phyloP scores from a whole-genome alignment of 495 filamentous ascomycete species.

The Xylaria acuta region DNA sequence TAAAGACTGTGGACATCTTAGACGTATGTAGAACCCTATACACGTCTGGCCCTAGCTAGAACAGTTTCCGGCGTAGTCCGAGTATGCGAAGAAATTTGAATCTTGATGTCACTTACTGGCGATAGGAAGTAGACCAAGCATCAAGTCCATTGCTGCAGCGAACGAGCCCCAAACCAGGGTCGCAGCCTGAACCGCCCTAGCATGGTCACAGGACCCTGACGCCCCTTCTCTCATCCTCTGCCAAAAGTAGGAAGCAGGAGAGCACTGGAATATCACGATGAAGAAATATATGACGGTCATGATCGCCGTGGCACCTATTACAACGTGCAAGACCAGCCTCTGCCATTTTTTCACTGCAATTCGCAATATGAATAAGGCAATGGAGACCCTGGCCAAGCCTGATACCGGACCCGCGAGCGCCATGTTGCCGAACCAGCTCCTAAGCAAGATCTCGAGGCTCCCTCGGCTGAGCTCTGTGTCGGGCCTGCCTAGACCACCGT shows the following conservation, averaged over 20 bases:
- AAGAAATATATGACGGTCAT: slow-evolving; percentile 47
- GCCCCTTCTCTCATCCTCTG: slow-evolving; percentile 31
- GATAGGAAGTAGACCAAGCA: slow-evolving; percentile 51
- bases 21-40: background rate
- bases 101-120: slow-evolving; percentile 28
- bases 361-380: slow-evolving; percentile 50
- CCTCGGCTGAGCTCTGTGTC: background rate
- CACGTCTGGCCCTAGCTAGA: background rate
- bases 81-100: background rate
- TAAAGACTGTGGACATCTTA: background rate
- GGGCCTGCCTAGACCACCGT: slow-evolving; percentile 20
- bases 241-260: slow-evolving; percentile 48
- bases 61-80: background rate
- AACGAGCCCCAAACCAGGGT: slow-evolving; percentile 48
- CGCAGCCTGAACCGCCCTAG: slow-evolving; percentile 33
- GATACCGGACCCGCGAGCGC: slow-evolving; percentile 45
- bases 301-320: slow-evolving; percentile 31
- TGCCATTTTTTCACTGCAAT: slow-evolving; percentile 42
- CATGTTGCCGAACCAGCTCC: slow-evolving; percentile 43
- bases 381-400: slow-evolving; percentile 45
- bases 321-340: slow-evolving; percentile 43
- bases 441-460: slow-evolving; percentile 29
- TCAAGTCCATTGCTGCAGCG: slow-evolving; percentile 47
- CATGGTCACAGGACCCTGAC: slow-evolving; percentile 43
- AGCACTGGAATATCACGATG: slow-evolving; percentile 49